phyloP scores from a whole-genome alignment of 495 filamentous ascomycete genomes.

The Penicillium paradoxum region DNA sequence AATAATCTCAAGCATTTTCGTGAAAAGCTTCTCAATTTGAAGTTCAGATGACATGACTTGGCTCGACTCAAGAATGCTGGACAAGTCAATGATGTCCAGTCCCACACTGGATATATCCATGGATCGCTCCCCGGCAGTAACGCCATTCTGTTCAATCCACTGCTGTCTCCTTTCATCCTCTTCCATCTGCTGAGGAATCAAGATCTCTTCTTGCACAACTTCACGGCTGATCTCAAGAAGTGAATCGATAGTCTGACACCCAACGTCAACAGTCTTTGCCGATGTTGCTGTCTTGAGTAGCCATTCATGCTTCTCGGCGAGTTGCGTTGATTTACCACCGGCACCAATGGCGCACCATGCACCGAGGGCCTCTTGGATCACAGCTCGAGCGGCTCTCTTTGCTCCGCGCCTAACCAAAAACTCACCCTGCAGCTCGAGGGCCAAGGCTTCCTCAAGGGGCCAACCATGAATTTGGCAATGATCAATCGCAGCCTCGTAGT shows the following conservation, averaged over 20 bases:
- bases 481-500: slow-evolving; percentile 74
- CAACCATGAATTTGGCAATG: slow-evolving; percentile 75
- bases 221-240: slow-evolving; percentile 49
- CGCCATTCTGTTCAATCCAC: slow-evolving; percentile 68
- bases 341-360: slow-evolving; percentile 73
- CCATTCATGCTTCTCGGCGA: slow-evolving; percentile 67
- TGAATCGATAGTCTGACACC: slow-evolving; percentile 64
- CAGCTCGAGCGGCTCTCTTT: slow-evolving; percentile 65
- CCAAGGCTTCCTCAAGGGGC: slow-evolving; percentile 72
- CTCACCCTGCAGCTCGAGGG: slow-evolving; percentile 67
- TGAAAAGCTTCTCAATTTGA: slow-evolving; percentile 74
- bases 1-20: slow-evolving; percentile 88
- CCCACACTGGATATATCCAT: slow-evolving; percentile 45
- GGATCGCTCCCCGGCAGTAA: slow-evolving; percentile 30
- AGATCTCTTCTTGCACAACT: slow-evolving; percentile 47
- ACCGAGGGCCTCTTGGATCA: slow-evolving; percentile 66
- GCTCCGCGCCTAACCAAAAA: slow-evolving; percentile 68
- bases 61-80: slow-evolving; percentile 80
- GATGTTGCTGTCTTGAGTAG: slow-evolving; percentile 62
- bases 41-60: slow-evolving; percentile 89
- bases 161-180: slow-evolving; percentile 58
- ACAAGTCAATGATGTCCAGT: slow-evolving; percentile 78
- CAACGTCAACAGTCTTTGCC: slow-evolving; percentile 59
- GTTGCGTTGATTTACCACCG: slow-evolving; percentile 63
- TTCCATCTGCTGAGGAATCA: slow-evolving; percentile 41